phyloP scores from a whole-genome alignment of 1,284 basidiomycete genomes.

The Ceratobasidium sp. region DNA sequence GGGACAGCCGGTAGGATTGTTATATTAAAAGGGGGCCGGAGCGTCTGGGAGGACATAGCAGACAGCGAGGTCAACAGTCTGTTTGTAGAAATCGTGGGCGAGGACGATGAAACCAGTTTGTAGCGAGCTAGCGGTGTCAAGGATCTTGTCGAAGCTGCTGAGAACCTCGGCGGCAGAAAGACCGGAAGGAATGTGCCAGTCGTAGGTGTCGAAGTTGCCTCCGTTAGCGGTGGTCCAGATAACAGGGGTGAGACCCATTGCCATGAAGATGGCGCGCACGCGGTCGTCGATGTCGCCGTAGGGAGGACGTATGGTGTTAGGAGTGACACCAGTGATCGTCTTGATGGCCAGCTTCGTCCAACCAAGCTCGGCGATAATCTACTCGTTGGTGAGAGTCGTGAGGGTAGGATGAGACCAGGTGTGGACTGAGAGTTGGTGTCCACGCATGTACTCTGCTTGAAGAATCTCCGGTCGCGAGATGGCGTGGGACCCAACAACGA shows the following conservation, averaged over 20 bases:
- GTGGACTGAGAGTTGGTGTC: slow-evolving; percentile 59
- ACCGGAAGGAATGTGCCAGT: slow-evolving; percentile 48
- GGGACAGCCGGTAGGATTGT: too few species aligned
- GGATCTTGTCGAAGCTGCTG: slow-evolving; percentile 41
- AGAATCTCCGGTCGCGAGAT: slow-evolving; percentile 51
- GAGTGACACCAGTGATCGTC: slow-evolving; percentile 52
- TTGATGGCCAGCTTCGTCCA: slow-evolving; percentile 61
- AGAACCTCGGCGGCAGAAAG: slow-evolving; percentile 30
- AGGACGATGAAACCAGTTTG: slow-evolving; percentile 48
- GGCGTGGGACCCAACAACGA: slow-evolving; percentile 66
- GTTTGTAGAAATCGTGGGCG: slow-evolving; percentile 50
- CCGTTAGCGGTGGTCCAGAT: slow-evolving; percentile 56
- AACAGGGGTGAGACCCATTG: slow-evolving; percentile 57
- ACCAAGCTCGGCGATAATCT: slow-evolving; percentile 60
- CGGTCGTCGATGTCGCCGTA: slow-evolving; percentile 63
- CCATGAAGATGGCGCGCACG: slow-evolving; percentile 62
- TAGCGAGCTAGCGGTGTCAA: slow-evolving; percentile 28
- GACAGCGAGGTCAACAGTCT: slow-evolving; percentile 51
- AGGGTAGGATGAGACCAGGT: slow-evolving; percentile 56
- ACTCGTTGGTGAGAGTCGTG: slow-evolving; percentile 54
- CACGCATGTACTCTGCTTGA: slow-evolving; percentile 50
- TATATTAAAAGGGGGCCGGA: too few species aligned
- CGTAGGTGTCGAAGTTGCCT: slow-evolving; percentile 51
- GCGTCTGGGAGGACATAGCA: slow-evolving; percentile 47
- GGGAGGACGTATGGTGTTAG: slow-evolving; percentile 53